Evolutionary conservation across 2,329 filamentous ascomycete species (phyloP).

Genomic region (Colletotrichum tofieldiae): DNA sequence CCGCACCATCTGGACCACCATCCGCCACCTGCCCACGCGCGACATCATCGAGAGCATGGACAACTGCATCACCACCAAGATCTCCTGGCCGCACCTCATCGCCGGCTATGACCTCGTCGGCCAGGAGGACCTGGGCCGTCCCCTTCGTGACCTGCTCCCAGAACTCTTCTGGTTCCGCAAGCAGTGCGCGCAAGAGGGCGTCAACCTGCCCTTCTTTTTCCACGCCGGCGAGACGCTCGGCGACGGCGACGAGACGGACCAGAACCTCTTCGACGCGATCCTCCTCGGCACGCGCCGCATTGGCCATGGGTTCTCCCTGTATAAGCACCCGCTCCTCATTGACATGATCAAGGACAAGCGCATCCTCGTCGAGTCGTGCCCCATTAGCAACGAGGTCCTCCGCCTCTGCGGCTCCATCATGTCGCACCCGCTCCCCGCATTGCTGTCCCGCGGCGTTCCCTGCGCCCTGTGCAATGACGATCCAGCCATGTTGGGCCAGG

Average conservation of each 20-base stretch:
- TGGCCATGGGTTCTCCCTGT: slow-evolving; percentile 85
- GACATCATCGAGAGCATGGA: slow-evolving; percentile 84
- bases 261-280: slow-evolving; percentile 84
- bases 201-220: slow-evolving; percentile 90
- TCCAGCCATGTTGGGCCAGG: slow-evolving; percentile 84
- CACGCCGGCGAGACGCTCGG: slow-evolving; percentile 87
- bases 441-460: slow-evolving; percentile 83
- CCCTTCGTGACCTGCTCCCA: slow-evolving; percentile 80
- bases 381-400: slow-evolving; percentile 85
- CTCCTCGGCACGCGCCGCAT: slow-evolving; percentile 85
- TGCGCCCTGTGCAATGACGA: slow-evolving; percentile 87
- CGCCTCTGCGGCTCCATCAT: slow-evolving; percentile 80
- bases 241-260: slow-evolving; percentile 46
- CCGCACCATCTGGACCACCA: slow-evolving; percentile 83
- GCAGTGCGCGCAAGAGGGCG: slow-evolving; percentile 78
- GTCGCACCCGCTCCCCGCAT: slow-evolving; percentile 81
- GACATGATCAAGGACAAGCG: slow-evolving; percentile 86
- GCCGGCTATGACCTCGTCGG: slow-evolving; percentile 89
- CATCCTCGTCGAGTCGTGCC: slow-evolving; percentile 86
- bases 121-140: slow-evolving; percentile 81
- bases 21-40: slow-evolving; percentile 74
- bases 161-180: slow-evolving; percentile 91
- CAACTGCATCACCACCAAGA: slow-evolving; percentile 82
- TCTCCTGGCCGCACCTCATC: slow-evolving; percentile 79
- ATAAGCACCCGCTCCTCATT: slow-evolving; percentile 86